Base-by-base conservation (phyloP, 495 filamentous ascomycete genomes). In the Neurospora sp. region DNA sequence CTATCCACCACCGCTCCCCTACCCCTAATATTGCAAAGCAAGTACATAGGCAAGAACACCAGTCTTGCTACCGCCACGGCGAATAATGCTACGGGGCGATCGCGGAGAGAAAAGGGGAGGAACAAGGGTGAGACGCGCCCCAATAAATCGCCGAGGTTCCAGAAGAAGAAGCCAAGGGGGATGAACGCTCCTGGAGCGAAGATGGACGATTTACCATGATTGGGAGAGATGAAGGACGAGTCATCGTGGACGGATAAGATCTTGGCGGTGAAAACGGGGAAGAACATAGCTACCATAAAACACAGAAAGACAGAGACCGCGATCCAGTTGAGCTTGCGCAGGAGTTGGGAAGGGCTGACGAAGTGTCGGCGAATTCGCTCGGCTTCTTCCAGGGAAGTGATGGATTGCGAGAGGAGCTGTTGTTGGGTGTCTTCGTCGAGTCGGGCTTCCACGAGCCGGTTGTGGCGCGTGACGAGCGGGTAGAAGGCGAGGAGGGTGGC, bases 241-340 rank as follows among this genome's bases (percentile, higher is more conserved):
- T 84, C 84, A 7, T 86, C 83, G 70, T 84, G 82, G 8, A 96
- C 90, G 4, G 92, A 94, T 37, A 90, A 75, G 75, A 98, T 94
- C 77, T 90, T 86, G 70, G 90, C 87, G 0, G 96, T 98, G 82
- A 93, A 97, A 53, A 98, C 92, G 0, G 96, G 96, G 81, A 94
- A 98, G 74, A 94, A 87, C 96, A 99, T 98, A 41, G 95, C 93
- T 37, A 97, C 81, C 48, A 84, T 81, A 78, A 97, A 98, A 78
- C 89, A 92, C 69, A 93, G 74, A 79, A 92, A 93, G 31, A 97
- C 89, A 1, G 92, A 85, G 40, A 84, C 80, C 1, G 92, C 85
- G 14, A 92, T 81, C 85, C 89, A 94, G 75, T 85, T 87, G 38
- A 98, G 85, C 76, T 96, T 97, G 48, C 82, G 79, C 78, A 94